Evolutionary conservation across 108 stramenopile species (phyloP), one percentile per base, ranked within the genome.

Genomic region (Bacterosira constricta): DNA sequence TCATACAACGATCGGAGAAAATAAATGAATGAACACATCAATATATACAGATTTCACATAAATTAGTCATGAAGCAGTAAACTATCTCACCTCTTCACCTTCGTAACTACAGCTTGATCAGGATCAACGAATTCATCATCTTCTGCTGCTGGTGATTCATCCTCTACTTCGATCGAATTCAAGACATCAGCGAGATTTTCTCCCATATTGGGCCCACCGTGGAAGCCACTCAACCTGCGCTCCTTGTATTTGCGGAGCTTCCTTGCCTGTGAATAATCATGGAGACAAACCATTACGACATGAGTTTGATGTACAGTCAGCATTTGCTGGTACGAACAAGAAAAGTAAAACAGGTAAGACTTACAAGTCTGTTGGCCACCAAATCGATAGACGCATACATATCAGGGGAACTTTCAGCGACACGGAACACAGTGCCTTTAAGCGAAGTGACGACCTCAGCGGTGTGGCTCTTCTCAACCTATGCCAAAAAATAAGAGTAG

Each of bases 181-280:
- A 92, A 71, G 6, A 84, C 89, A 31, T 82, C 85, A 64, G 85
- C 86, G 46, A 95, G 81, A 70, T 91, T 88, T 38, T 90, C 85
- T 37, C 89, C 86, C 87, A 92, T 90, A 61, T 82, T 82, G 20
- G 79, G 85, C 8, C 91, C 91, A 21, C 88, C 85, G 63, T 93
- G 94, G 70, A 84, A 88, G 57, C 94, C 95, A 15, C 86, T 82
- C 66, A 79, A 78, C 46, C 90, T 78, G 30, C 90, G 88, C 59
- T 90, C 87, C 80, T 93, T 88, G 88, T 89, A 91, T 74, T 91
- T 90, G 50, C 82, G 76, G 13, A 96, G 85, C 69, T 93, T 96
- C 50, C 88, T 81, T 30, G 76, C 74, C 81, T 82, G 27, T 25
- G 34, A 25, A 12, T 25, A 25, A 65, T 55, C 4, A 50, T 25